Base-by-base conservation (phyloP, 2,329 filamentous ascomycete species). In the Daldinia sp. region DNA sequence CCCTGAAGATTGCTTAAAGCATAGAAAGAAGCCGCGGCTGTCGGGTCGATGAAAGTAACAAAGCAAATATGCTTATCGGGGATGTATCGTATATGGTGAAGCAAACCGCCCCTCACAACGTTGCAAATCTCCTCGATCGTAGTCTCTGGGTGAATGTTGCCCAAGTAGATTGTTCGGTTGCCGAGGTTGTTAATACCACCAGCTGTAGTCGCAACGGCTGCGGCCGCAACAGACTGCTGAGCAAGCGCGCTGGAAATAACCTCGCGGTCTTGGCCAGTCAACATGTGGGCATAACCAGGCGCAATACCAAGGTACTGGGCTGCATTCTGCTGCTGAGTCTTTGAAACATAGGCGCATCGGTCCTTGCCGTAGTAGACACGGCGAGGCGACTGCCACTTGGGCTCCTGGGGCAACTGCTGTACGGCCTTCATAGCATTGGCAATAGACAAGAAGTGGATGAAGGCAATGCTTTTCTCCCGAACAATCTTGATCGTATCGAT, bases 51-150 rank as follows among this genome's bases (percentile, higher is more conserved):
- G 80, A 99, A 99, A 1, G 95, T 99, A 59, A 99, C 95, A 75
- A 99, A 99, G 84, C 95, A 99, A 71, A 99, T 99, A 80, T 99
- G 95, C 87, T 99, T 99, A 82, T 99, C 95, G 5, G 95, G 95
- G 72, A 99, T 99, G 80, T 98, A 99, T 71, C 95, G 93, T 77
- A 99, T 96, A 78, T 99, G 95, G 78, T 99, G 95, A 72, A 99
- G 85, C 68, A 99, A 86, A 72, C 95, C 95, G 61, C 95, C 95
- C 68, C 95, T 89, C 53, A 99, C 95, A 59, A 99, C 95, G 75
- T 99, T 99, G 85, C 95, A 99, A 76, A 99, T 99, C 81, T 99
- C 95, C 81, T 99, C 95, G 71, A 98, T 96, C 1, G 94, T 98
- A 1, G 95, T 99, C 81, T 99, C 95, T 0, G 95, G 95, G 77